Evolutionary conservation across 305 asterid species (phyloP), one percentile per base, ranked within the genome.

Genomic region (Caryopteris hybrid): DNA sequence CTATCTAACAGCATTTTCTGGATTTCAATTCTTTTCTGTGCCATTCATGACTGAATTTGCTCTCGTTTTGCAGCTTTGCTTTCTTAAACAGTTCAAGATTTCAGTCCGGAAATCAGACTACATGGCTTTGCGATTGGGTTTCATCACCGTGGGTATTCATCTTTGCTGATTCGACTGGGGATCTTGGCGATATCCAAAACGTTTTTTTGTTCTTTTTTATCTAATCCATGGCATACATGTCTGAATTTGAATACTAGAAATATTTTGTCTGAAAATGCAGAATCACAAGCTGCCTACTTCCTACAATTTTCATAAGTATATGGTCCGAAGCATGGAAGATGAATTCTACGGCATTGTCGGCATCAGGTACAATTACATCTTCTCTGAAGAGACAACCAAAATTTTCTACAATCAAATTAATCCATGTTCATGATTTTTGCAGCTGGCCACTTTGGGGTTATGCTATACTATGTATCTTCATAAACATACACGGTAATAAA

Each of bases 321-420:
- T 92, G 95, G 90, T 90, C 8, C 88, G 98, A 11, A 90, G 96
- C 80, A 92, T 92, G 98, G 98, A 92, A 84, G 98, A 92, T 14
- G 98, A 92, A 74, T 90, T 90, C 78, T 85, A 84, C 39, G 76
- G 83, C 64, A 84, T 92, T 25, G 98, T 90, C 5, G 97, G 98
- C 27, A 92, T 92, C 79, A 82, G 98, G 98, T 89, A 91, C 45
- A 6, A 18, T 2, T 8, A 10, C 9, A 11, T 21, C 6, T 23
- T 5, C 59, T 12, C 31, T 10, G 1, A 10, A 5, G 27, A 6
- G 0, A 18, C 1, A 1, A 41, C 16, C 3, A 16, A 17, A 6
- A 52, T 38, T n/a, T n/a, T n/a, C n/a, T 4, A 38, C 20, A 13
- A 55, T 61, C 54, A 41, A 52, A 31, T 12, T 64, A 6, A 52